Percentiles rank a stretch among this genome's conserved stretches.
phyloP scores from a whole-genome alignment of 805 yeast genomes.

The Candida chilensis region DNA sequence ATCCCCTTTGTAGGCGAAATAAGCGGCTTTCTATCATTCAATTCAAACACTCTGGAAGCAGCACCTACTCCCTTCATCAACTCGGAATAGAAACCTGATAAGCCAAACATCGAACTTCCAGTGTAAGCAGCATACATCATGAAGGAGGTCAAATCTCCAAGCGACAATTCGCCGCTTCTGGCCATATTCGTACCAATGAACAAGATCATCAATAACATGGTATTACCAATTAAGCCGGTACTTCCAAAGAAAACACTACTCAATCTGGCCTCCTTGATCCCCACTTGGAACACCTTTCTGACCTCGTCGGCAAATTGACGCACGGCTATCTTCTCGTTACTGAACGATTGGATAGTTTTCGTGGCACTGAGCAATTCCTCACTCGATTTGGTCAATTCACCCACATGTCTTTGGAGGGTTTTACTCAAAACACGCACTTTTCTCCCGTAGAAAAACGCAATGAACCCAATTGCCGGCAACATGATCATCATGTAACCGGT shows the following conservation, averaged over 20 bases:
- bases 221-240: slow-evolving; percentile 80
- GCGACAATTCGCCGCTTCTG: slow-evolving; percentile 60
- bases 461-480: slow-evolving; percentile 74
- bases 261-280: slow-evolving; percentile 71
- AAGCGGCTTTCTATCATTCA: slow-evolving; percentile 67
- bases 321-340: slow-evolving; percentile 75
- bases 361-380: slow-evolving; percentile 87
- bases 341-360: slow-evolving; percentile 83
- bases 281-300: slow-evolving; percentile 52
- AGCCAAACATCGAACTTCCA: slow-evolving; percentile 85
- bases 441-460: slow-evolving; percentile 78
- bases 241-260: slow-evolving; percentile 71
- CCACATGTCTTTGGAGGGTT: slow-evolving; percentile 75
- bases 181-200: slow-evolving; percentile 81
- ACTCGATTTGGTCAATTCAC: slow-evolving; percentile 78
- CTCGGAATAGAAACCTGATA: slow-evolving; percentile 87
- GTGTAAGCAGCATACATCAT: slow-evolving; percentile 94
- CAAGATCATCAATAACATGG: slow-evolving; percentile 66
- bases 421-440: slow-evolving; percentile 67
- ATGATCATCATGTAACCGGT: slow-evolving; percentile 74
- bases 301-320: slow-evolving; percentile 68
- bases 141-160: slow-evolving; percentile 87
- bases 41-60: slow-evolving; percentile 82
- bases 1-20: slow-evolving; percentile 62
- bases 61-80: slow-evolving; percentile 98